phyloP scores from a whole-genome alignment of 2,329 filamentous ascomycete genomes.

The Phialocephala sp. region DNA sequence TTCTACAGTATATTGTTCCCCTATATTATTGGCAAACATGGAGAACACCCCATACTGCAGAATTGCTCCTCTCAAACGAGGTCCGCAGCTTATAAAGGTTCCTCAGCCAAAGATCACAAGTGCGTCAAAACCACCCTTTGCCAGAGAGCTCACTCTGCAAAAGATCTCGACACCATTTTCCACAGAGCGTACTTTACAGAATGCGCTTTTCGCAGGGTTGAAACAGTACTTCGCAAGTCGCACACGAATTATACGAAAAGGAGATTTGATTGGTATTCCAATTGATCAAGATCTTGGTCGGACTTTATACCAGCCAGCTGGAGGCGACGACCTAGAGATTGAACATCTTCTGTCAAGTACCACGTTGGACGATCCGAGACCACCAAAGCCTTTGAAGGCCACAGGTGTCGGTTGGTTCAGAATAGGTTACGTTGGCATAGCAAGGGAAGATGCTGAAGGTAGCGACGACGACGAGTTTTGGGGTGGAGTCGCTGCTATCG shows the following conservation, averaged over 20 bases:
- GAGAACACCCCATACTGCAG: conserved; percentile 79
- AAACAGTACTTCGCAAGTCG: conserved; percentile 89
- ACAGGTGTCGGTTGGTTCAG: conserved; percentile 87
- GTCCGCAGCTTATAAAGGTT: conserved; percentile 53
- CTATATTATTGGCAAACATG: conserved; percentile 85
- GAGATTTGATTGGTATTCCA: conserved; percentile 87
- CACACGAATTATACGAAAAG: conserved; percentile 80
- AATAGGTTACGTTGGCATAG: conserved; percentile 73
- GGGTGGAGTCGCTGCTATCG: conserved; percentile 86
- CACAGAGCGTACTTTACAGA: conserved; percentile 83
- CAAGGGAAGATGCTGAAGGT: conserved; percentile 58
- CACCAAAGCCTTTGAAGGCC: conserved; percentile 41
- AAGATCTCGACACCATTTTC: conserved; percentile 90
- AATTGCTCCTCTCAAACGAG: conserved; percentile 70
- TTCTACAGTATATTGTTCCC: conserved; percentile 77
- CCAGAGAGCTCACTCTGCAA: conserved; percentile 80
- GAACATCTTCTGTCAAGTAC: conserved; percentile 66
- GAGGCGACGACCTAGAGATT: conserved; percentile 64
- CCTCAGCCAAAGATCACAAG: conserved; percentile 62
- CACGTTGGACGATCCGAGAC: conserved; percentile 56
- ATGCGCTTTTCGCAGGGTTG: conserved; percentile 82
- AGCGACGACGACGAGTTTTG: conserved; percentile 73
- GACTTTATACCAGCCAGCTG: conserved; percentile 75
- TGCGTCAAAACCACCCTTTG: conserved; percentile 62
- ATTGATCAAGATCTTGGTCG: conserved; percentile 86